Evolutionary conservation across 805 yeast species (phyloP).

Genomic region (Schizosaccharomyces pombe): DNA sequence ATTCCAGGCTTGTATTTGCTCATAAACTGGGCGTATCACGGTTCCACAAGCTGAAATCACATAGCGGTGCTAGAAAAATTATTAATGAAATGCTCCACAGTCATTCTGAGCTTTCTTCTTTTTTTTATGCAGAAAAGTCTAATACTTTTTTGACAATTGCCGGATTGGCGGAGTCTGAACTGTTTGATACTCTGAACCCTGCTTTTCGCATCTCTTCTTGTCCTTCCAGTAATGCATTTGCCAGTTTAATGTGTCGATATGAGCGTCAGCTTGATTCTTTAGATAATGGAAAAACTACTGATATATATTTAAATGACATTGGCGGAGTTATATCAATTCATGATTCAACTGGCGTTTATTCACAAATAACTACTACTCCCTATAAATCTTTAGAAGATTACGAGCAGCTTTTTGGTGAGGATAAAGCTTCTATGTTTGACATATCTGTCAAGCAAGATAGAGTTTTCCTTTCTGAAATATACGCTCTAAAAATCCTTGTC

Average conservation of each 20-base stretch:
- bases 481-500: background rate
- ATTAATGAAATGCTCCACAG: background rate
- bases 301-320: background rate
- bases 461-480: background rate
- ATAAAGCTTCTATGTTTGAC: background rate
- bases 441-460: background rate
- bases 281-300: background rate
- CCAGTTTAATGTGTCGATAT: background rate
- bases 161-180: background rate
- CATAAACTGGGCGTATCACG: slow-evolving; percentile 11
- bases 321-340: background rate
- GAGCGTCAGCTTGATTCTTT: background rate
- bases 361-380: no score
- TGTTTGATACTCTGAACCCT: background rate
- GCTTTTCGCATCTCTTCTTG: background rate
- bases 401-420: background rate
- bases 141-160: background rate
- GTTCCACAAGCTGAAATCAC: slow-evolving; percentile 9
- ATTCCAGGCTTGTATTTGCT: slow-evolving; percentile 41
- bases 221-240: background rate
- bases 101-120: background rate
- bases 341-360: background rate
- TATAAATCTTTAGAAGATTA: background rate
- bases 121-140: background rate
- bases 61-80: background rate